phyloP scores from a whole-genome alignment of 2,329 filamentous ascomycete species.

The Phialophora chinensis region DNA sequence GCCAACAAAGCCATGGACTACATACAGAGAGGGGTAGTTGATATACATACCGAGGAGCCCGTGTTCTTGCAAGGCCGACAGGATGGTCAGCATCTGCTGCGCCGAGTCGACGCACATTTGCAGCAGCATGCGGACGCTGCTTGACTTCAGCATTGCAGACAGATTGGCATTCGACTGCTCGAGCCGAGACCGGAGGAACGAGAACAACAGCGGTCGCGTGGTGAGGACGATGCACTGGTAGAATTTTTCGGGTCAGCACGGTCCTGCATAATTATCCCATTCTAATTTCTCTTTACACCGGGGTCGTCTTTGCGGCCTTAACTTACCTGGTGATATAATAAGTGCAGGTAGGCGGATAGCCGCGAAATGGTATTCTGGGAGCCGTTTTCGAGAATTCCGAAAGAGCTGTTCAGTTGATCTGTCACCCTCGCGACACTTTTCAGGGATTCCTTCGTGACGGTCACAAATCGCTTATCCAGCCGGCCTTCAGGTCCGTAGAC shows the following conservation, averaged over 20 bases:
- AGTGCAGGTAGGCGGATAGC: slow-evolving; percentile 50
- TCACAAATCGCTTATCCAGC: slow-evolving; percentile 46
- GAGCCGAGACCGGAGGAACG: slow-evolving; percentile 49
- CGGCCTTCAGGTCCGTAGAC: slow-evolving; percentile 52
- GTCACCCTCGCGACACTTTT: slow-evolving; percentile 49
- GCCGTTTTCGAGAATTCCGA: slow-evolving; percentile 47
- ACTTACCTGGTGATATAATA: slow-evolving; percentile 51
- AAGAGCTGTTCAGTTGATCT: slow-evolving; percentile 48
- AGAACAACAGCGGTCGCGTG: slow-evolving; percentile 52
- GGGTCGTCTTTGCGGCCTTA: not conserved
- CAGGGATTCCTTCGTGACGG: slow-evolving; percentile 50
- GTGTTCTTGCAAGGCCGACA: slow-evolving; percentile 54
- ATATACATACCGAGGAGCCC: slow-evolving; percentile 52
- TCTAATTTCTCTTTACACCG: not conserved
- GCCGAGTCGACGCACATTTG: slow-evolving; percentile 54
- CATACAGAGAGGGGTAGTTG: too few species aligned
- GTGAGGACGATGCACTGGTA: slow-evolving; percentile 50
- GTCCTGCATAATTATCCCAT: not conserved
- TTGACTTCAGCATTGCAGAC: slow-evolving; percentile 45
- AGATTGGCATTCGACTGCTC: slow-evolving; percentile 42
- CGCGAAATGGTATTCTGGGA: slow-evolving; percentile 50
- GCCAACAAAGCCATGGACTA: slow-evolving; percentile 45
- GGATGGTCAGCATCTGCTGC: slow-evolving; percentile 52
- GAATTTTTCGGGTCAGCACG: not conserved
- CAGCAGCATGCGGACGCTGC: slow-evolving; percentile 48